Evolutionary conservation across 495 filamentous ascomycete genomes (phyloP).

Genomic region (Sordaria brevicollis): DNA sequence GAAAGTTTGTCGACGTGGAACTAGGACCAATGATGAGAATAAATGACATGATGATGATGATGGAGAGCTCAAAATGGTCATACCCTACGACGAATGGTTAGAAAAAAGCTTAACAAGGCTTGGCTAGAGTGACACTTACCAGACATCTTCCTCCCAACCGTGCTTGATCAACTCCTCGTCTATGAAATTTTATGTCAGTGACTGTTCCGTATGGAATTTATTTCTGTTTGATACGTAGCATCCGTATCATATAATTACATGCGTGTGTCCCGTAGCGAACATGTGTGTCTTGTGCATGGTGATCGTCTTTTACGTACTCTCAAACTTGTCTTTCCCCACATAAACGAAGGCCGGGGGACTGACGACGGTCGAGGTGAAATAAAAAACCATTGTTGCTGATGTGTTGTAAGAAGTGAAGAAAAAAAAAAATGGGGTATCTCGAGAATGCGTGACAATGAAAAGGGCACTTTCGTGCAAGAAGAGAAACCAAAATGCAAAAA

Average conservation of each 20-base stretch:
- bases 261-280: background rate
- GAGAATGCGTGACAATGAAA: background rate
- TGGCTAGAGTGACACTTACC: conserved; percentile 42
- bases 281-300: background rate
- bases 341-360: conserved; percentile 75
- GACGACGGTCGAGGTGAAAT: conserved; percentile 75
- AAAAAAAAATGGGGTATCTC: background rate
- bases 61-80: background rate
- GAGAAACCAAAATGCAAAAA: background rate
- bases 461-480: background rate
- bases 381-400: conserved; percentile 71
- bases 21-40: conserved; percentile 27
- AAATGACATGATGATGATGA: background rate
- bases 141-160: conserved; percentile 91
- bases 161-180: conserved; percentile 94
- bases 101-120: background rate
- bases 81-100: background rate
- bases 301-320: conserved; percentile 55
- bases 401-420: background rate
- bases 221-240: background rate
- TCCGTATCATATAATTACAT: background rate
- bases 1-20: conserved; percentile 98
- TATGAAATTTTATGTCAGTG: conserved; percentile 30
- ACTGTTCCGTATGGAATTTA: conserved; percentile 4
- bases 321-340: conserved; percentile 97